Evolutionary conservation across 139 green algal genomes (phyloP), one percentile per base, ranked within the genome.

Genomic region (Auxenochlorella pyrenoidosa): DNA sequence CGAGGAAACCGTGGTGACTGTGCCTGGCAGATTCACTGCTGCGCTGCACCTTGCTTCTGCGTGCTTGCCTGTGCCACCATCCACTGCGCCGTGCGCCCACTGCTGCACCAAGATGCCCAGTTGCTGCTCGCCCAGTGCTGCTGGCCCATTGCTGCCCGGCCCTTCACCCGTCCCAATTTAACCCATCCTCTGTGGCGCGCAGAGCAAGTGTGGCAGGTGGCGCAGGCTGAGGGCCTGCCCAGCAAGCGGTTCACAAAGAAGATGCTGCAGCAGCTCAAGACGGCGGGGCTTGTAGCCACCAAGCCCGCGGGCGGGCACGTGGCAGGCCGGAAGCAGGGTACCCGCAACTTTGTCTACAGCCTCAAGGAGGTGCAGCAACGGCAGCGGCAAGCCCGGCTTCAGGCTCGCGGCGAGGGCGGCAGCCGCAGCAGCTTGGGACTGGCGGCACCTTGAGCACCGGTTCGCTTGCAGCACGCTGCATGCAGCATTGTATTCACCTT

Each of bases 171-270:
- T 26, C 38, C 60, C 51, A 38, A 44, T 51, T 30, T 34, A 71
- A 18, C 18, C 36, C 30, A 58, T 40, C 34, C 79, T 82, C 18
- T 58, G 60, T 73, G 41, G 47, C 30, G n/a, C 12, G 80, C 80
- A 85, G 80, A 78, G 16, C 84, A 89, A 80, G n/a, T 91, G 0
- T 91, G 88, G 88, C 43, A 85, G 72, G 38, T 15, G 26, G 66
- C 86, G 26, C 36, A 89, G 83, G 32, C 32, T 19, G 43, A 85
- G 77, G 89, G 89, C 16, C 36, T 92, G 36, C 88, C 85, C 58
- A 86, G 70, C 79, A 92, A 92, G 77, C 70, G 89, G 73, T 88
- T 85, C 58, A 90, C 85, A 6, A 91, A 91, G 40, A 40, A 63
- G 34, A 91, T 91, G 88, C 84, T 91, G 54, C 66, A 70, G 43